A percentile compares a stretch with the other conserved stretches of the same genome.
phyloP scores from a whole-genome alignment of 495 filamentous ascomycete genomes.

The Evansstolkia leycettana region DNA sequence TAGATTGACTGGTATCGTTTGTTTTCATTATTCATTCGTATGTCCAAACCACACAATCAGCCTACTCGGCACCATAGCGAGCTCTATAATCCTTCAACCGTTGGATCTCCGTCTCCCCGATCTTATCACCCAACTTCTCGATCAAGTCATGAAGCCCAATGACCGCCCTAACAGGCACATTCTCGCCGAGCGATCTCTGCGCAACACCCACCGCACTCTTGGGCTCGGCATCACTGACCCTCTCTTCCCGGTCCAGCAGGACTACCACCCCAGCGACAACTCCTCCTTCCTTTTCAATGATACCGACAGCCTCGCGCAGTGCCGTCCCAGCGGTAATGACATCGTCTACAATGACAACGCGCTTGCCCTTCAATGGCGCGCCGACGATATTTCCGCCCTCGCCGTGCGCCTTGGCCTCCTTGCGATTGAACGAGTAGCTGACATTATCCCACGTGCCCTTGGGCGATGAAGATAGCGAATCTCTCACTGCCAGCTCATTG shows the following conservation, averaged over 20 bases:
- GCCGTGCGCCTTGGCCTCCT: constrained; percentile 88
- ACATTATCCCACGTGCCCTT: constrained; percentile 32
- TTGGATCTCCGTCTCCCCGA: constrained; percentile 49
- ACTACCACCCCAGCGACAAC: constrained; percentile 74
- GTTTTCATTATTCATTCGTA: background rate
- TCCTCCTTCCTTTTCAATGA: constrained; percentile 72
- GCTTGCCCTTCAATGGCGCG: constrained; percentile 68
- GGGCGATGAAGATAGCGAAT: constrained; percentile 24
- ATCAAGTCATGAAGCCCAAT: constrained; percentile 67
- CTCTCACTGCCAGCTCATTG: constrained; percentile 54
- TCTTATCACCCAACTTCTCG: constrained; percentile 37
- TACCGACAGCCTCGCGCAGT: constrained; percentile 76
- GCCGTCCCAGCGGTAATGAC: constrained; percentile 93
- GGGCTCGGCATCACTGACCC: constrained; percentile 40
- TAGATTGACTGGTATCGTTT: background rate
- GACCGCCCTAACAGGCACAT: constrained; percentile 36
- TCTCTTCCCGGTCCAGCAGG: constrained; percentile 80
- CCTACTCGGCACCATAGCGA: constrained; percentile 45
- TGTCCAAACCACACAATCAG: background rate
- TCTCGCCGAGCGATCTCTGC: constrained; percentile 45
- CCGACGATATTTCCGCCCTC: constrained; percentile 90
- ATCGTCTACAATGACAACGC: constrained; percentile 84
- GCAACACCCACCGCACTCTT: constrained; percentile 73
- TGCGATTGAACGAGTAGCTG: constrained; percentile 85
- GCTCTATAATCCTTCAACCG: constrained; percentile 65